Percentiles rank a stretch among this genome's conserved stretches.
Evolutionary conservation across 805 yeast genomes (phyloP).

Genomic region (Cyberlindnera galapagoensis): DNA sequence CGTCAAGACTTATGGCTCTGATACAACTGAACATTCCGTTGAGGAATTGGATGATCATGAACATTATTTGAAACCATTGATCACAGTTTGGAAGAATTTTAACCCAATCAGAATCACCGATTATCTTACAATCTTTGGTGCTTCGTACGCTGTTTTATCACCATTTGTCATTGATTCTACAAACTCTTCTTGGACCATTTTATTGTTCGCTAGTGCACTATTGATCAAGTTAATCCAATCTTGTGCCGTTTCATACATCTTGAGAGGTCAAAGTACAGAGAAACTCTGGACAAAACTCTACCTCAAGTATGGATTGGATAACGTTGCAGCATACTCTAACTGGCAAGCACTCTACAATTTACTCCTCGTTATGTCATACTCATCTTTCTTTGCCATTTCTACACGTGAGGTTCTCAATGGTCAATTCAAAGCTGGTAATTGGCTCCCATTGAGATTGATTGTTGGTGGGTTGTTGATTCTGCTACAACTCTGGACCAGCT

Average conservation of each 20-base stretch:
- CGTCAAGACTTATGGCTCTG: conserved; percentile 64
- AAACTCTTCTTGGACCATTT: conserved; percentile 22
- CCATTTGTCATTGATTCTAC: conserved; percentile 32
- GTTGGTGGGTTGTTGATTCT: conserved; percentile 49
- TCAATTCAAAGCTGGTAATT: conserved; percentile 28
- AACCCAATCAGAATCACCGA: conserved; percentile 61
- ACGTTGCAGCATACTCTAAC: conserved; percentile 59
- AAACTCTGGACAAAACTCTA: conserved; percentile 61
- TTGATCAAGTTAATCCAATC: conserved; percentile 48
- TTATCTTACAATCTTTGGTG: conserved; percentile 38
- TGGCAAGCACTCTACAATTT: conserved; percentile 64
- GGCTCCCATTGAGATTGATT: conserved; percentile 47
- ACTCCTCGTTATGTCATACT: conserved; percentile 48
- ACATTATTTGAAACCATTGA: conserved; percentile 46
- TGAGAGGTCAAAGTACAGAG: conserved; percentile 51
- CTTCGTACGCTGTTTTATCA: conserved; percentile 34
- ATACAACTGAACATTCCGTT: conserved; percentile 23
- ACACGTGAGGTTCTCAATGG: conserved; percentile 26
- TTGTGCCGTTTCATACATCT: conserved; percentile 40
- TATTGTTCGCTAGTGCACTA: conserved; percentile 26
- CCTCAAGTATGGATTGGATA: conserved; percentile 57
- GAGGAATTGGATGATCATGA: conserved; percentile 31
- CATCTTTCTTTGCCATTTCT: conserved; percentile 38
- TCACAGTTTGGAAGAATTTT: conserved; percentile 53
- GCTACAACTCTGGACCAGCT: conserved; percentile 64